Evolutionary conservation across 495 filamentous ascomycete species (phyloP).

Genomic region (Lasiosphaeria hispida): DNA sequence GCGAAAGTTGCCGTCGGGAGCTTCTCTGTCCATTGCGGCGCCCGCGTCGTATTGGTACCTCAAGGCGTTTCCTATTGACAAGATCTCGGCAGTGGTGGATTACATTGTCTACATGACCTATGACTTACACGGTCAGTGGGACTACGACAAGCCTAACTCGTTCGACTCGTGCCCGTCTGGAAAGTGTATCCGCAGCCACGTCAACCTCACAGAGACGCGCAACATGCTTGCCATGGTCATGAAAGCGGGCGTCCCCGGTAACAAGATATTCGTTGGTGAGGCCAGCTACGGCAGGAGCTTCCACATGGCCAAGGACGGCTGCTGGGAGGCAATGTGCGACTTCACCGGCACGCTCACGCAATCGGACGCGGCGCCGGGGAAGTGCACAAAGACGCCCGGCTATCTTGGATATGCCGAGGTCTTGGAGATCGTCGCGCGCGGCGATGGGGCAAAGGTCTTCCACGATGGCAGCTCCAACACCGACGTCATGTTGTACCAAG

Average conservation of each 20-base stretch:
- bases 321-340: constrained; percentile 4
- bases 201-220: constrained; percentile 44
- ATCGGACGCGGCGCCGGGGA: constrained; percentile 24
- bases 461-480: constrained; percentile 26
- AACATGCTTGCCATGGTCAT: constrained; percentile 44
- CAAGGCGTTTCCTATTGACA: constrained; percentile 20
- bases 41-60: constrained; percentile 30
- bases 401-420: constrained; percentile 35
- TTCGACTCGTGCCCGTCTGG: constrained; percentile 19
- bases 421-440: constrained; percentile 22
- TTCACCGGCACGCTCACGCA: constrained; percentile 7
- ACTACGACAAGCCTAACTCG: constrained; percentile 11
- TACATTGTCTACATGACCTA: constrained; percentile 36
- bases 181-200: constrained; percentile 42
- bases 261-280: constrained; percentile 38
- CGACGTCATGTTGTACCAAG: constrained; percentile 39
- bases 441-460: constrained; percentile 7
- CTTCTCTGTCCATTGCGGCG: constrained; percentile 24
- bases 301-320: constrained; percentile 23
- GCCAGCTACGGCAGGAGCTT: constrained; percentile 19
- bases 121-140: constrained; percentile 28
- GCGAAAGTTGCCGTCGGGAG: constrained; percentile 3
- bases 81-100: constrained; percentile 24
- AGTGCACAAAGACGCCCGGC: constrained; percentile 36
- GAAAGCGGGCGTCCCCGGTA: constrained; percentile 43